phyloP scores from a whole-genome alignment of 441 rosid genomes.

The Syzygium malaccense region DNA sequence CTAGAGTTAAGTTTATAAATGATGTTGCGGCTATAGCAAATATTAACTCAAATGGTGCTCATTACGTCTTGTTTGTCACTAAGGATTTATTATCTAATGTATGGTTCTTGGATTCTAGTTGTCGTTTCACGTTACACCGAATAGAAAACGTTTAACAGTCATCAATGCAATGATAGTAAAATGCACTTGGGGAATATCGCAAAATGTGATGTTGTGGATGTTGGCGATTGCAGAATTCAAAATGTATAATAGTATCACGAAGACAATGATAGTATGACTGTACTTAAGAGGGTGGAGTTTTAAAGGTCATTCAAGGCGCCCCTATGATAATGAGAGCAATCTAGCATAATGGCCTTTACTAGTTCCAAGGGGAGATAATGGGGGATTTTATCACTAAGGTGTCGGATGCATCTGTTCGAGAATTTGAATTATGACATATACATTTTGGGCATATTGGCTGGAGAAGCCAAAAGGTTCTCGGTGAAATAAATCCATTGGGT shows the following conservation, averaged over 20 bases:
- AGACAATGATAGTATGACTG: not conserved
- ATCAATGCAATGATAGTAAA: not conserved
- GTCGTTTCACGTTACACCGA: not conserved
- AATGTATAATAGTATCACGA: not conserved
- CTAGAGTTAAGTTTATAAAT: not conserved
- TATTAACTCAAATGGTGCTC: not conserved
- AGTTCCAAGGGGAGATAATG: too few species aligned
- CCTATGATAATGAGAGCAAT: too few species aligned
- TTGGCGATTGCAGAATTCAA: not conserved
- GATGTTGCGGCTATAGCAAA: rapidly evolving
- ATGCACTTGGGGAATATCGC: not conserved
- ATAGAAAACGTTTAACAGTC: not conserved
- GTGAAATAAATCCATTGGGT: rapidly evolving
- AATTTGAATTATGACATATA: too few species aligned
- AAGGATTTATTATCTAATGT: not conserved
- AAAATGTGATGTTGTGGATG: not conserved
- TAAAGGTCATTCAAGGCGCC: too few species aligned
- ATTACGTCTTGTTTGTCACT: not conserved
- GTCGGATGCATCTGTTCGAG: too few species aligned
- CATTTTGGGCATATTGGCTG: too few species aligned
- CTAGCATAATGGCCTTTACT: too few species aligned
- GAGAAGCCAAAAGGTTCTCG: not conserved
- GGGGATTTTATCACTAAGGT: too few species aligned
- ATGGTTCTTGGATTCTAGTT: not conserved
- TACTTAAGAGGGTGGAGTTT: too few species aligned